Evolutionary conservation across 2,329 filamentous ascomycete species (phyloP).

Genomic region (Epichloe sp.): DNA sequence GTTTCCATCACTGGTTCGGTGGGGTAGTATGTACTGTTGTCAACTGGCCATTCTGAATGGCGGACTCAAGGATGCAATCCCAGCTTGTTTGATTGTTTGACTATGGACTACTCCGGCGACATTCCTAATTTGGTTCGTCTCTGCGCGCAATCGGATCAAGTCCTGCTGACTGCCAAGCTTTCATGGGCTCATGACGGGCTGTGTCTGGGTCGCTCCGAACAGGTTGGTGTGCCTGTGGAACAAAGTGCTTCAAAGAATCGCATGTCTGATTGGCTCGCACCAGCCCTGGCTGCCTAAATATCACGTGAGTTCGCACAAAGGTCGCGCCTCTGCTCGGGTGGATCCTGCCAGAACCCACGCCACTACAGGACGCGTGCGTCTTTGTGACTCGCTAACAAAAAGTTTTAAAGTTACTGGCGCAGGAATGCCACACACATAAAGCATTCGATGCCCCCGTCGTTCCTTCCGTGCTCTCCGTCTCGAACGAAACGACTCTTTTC

Average conservation of each 20-base stretch:
- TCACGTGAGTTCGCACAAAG: constrained; percentile 25
- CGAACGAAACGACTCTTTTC: background rate
- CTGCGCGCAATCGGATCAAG: background rate
- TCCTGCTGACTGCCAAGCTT: background rate
- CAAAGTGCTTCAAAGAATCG: background rate
- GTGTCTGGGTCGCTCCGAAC: background rate
- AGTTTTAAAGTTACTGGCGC: background rate
- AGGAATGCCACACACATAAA: background rate
- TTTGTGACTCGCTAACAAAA: constrained; percentile 5
- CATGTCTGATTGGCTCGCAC: background rate
- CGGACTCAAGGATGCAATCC: too few relatives aligned
- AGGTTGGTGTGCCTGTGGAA: background rate
- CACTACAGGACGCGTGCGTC: constrained; percentile 11
- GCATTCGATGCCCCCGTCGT: background rate
- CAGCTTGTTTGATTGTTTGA: too few relatives aligned
- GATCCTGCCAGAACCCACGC: background rate
- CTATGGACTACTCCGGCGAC: background rate
- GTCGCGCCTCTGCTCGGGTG: constrained; percentile 15
- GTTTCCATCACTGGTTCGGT: too few relatives aligned
- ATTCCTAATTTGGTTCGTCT: background rate
- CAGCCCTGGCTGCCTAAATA: constrained; percentile 18
- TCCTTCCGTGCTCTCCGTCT: background rate
- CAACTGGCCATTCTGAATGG: too few relatives aligned
- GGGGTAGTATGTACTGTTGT: too few relatives aligned
- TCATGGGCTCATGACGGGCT: background rate